Evolutionary conservation across 805 yeast species (phyloP), one percentile per base, ranked within the genome.

Genomic region (Barnettozyma vustinii): DNA sequence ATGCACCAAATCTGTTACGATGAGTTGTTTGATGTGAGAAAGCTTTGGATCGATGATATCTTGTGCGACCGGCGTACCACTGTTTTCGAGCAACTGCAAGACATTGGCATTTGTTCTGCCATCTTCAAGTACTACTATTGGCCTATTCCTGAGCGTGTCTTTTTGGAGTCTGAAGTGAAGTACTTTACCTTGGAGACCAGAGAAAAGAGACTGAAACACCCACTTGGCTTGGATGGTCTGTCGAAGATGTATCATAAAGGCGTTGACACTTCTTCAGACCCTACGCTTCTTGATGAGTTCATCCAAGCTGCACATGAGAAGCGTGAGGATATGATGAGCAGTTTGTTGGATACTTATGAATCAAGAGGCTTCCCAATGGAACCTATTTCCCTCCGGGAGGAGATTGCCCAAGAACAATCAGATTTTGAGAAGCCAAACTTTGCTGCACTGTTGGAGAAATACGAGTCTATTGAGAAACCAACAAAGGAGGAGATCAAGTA

Each of bases 31-130:
- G 63, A 55, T 35, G 45, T 18, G 1, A 53, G 46, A 40, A 63
- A 62, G 46, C 37, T 57, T 7, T 63, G 66, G 65, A 35, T 60
- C 20, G 64, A 57, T 46, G 50, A 52, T 5, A 56, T 59, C 47
- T 39, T 32, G 18, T 37, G 54, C 44, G 36, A 49, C 19, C 42
- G 44, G 23, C 42, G 47, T 16, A 5, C 55, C 1, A 45, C 35
- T 48, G 56, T 54, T 21, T 56, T 51, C 40, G 64, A 64, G 43
- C 64, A 64, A 40, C 21, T 62, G 35, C 60, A 62, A 51, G 49
- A 51, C 12, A 55, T 62, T 47, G 63, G 58, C 7, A 51, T 59
- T 10, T 64, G 68, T 44, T 54, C 66, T 1, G 58, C 67, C 3
- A 58, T 62, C 27, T 60, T 53, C 51, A 59, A 56, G 46, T 56